Evolutionary conservation across 148 eudicot genomes (phyloP), one percentile per base, ranked within the genome.

Genomic region (Diospyros lotus): DNA sequence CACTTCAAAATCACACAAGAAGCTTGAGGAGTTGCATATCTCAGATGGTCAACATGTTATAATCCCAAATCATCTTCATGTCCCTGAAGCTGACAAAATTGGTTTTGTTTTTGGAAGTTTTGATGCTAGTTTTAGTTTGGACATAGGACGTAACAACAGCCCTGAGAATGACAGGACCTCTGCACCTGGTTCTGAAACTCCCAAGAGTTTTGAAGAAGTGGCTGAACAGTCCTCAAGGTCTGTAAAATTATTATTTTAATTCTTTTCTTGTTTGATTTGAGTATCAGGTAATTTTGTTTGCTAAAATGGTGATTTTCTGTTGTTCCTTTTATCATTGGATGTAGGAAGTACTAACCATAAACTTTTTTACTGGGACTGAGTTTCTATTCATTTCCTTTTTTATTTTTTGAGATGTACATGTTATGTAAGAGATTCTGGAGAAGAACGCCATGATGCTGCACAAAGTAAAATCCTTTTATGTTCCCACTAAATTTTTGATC

Each of bases 21-120:
- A 86, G 76, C 79, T 92, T 50, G 92, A 90, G 77, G 79, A 80
- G 39, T 72, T 84, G 15, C 84, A 81, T 73, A 82, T 88, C 64
- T 84, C 85, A 77, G 93, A 85, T 53, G 76, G 71, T 61, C 86
- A 83, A 73, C 89, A 90, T 80, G 98, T 93, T 73, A 86, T 93
- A 77, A 86, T 93, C 74, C 96, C 98, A 28, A 86, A 84, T 79
- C 93, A 93, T 80, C 85, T 93, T 51, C 96, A 86, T 82, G 92
- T 93, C 14, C 96, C 98, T 70, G 96, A 91, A 70, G 82, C 84
- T 79, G 92, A 87, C 72, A 90, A 91, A 75, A 75, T 91, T 59
- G 86, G 91, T 66, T 84, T 93, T 70, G 85, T 84, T 76, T 93
- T 93, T 81, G 98, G 96, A 81, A 93, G 98, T 81, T 93, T 93